Percentiles rank a stretch among this genome's conserved stretches.
These are phyloP conservation scores for Skeletonema grethae DNA, from an alignment of 108 stramenopile genomes.

Conservation along the genomic window DNA sequence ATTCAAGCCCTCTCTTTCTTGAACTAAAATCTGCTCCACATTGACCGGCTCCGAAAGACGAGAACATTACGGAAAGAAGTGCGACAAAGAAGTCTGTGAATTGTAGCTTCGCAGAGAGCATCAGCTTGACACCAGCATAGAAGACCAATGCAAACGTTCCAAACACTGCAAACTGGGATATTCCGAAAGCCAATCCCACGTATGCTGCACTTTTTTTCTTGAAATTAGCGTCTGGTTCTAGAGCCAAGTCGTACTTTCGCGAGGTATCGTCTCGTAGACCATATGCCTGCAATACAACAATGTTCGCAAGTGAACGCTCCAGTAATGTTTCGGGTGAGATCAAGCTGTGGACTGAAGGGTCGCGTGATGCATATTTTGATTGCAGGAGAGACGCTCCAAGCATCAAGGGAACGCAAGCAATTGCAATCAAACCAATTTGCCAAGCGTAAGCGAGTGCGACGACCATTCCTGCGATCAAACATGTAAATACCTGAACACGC, in stretches of 20 bases:
- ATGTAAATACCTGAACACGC: conserved; percentile 31
- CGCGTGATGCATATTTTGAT: conserved; percentile 23
- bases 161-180: conserved; percentile 43
- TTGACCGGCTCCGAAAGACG: conserved; percentile 49
- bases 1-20: conserved; percentile 37
- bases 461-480: conserved; percentile 25
- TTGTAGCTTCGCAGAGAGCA: conserved; percentile 20
- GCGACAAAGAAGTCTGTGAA: conserved; percentile 47
- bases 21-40: conserved; percentile 41
- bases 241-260: conserved; percentile 29
- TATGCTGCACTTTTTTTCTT: conserved; percentile 40
- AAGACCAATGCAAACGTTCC: conserved; percentile 45
- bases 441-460: conserved; percentile 28
- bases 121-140: conserved; percentile 39
- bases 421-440: conserved; percentile 44
- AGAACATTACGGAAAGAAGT: conserved; percentile 49
- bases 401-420: conserved; percentile 41
- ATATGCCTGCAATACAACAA: conserved; percentile 50
- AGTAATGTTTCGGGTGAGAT: conserved; percentile 27
- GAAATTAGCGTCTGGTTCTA: conserved; percentile 24
- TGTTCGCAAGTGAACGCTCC: conserved; percentile 27
- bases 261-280: conserved; percentile 43
- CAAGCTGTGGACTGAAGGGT: neutral
- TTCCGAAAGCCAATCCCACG: conserved; percentile 41
- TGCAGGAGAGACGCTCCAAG: conserved; percentile 19